Evolutionary conservation across 2,329 filamentous ascomycete genomes (phyloP).

Genomic region (Colletotrichum phormii): DNA sequence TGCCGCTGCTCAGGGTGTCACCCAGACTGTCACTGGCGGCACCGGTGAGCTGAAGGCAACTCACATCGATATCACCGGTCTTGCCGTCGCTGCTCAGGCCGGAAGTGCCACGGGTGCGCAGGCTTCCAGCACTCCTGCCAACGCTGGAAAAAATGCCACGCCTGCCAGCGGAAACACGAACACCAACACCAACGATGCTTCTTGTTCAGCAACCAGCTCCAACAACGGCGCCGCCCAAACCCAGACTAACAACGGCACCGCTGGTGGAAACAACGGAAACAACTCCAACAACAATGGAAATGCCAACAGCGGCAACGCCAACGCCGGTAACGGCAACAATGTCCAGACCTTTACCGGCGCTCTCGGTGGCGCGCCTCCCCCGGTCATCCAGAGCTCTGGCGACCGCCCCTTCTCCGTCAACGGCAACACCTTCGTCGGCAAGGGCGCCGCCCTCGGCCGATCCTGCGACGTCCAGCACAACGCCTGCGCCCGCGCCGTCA

Average conservation of each 20-base stretch:
- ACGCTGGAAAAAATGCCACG: not conserved
- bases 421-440: constrained; percentile 64
- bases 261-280: constrained; percentile 24
- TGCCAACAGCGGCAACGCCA: constrained; percentile 31
- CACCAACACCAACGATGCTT: not conserved
- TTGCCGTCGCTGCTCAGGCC: constrained; percentile 37
- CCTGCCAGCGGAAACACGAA: not conserved
- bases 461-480: constrained; percentile 64
- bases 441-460: constrained; percentile 57
- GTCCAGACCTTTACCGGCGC: constrained; percentile 59
- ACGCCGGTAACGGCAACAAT: constrained; percentile 45
- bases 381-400: constrained; percentile 51
- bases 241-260: constrained; percentile 8
- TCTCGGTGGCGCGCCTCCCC: constrained; percentile 54
- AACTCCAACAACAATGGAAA: constrained; percentile 24
- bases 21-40: constrained; percentile 46
- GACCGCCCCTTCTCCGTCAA: constrained; percentile 63
- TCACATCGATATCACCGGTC: constrained; percentile 41
- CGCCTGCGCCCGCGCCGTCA: constrained; percentile 60
- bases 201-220: constrained; percentile 7
- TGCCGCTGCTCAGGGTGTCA: constrained; percentile 53
- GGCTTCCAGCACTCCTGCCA: constrained; percentile 1
- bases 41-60: constrained; percentile 45
- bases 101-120: constrained; percentile 11
- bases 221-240: constrained; percentile 6